These are phyloP conservation scores for Capsicum rhomboideum DNA, from an alignment of 257 asterid genomes.

Conservation along the genomic window DNA sequence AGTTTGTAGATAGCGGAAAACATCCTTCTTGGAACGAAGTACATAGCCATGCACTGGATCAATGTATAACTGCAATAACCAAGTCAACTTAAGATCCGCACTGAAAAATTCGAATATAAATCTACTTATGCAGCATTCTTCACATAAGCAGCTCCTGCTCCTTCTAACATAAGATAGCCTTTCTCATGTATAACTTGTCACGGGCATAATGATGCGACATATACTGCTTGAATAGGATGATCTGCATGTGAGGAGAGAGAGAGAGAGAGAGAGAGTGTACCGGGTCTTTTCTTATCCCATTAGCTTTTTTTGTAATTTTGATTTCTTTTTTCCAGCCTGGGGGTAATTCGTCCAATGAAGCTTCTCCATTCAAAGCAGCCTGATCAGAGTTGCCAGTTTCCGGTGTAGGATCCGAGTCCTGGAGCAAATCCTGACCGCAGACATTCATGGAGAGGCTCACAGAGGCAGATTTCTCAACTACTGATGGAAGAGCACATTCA, in stretches of 20 bases:
- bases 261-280: conserved; percentile 25
- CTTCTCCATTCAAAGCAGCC: neutral
- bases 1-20: conserved; percentile 43
- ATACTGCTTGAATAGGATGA: neutral
- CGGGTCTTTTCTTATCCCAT: conserved; percentile 38
- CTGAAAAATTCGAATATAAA: neutral
- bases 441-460: neutral
- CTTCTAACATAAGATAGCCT: neutral
- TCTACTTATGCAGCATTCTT: neutral
- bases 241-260: neutral
- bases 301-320: conserved; percentile 29
- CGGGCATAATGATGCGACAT: neutral
- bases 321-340: conserved; percentile 66
- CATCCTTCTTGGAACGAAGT: conserved; percentile 61
- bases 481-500: conserved; percentile 20
- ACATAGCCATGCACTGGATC: conserved; percentile 58
- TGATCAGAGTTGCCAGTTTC: neutral
- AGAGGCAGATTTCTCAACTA: neutral
- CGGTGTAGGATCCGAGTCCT: neutral
- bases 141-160: neutral
- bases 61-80: conserved; percentile 41
- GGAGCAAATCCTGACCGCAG: neutral
- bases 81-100: neutral
- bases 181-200: neutral
- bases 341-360: conserved; percentile 42